phyloP scores from a whole-genome alignment of 345 rosid genomes.

The Corchorus olitorius region DNA sequence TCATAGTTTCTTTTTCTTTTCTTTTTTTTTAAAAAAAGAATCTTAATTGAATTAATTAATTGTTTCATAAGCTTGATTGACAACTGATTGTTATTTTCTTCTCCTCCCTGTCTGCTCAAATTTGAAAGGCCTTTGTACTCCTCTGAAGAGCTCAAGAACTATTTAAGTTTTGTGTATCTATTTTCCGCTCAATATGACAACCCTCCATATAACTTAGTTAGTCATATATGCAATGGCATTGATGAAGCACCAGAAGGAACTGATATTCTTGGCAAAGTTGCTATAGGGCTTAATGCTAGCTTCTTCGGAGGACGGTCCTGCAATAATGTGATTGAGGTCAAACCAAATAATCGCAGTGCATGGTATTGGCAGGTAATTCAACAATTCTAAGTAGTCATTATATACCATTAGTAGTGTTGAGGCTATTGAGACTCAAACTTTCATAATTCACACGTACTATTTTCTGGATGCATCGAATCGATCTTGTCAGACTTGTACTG shows the following conservation, averaged over 20 bases:
- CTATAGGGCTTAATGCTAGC: constrained; percentile 41
- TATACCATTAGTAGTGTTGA: neutral
- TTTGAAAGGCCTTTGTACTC: constrained; percentile 9
- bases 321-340: constrained; percentile 27
- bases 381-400: neutral
- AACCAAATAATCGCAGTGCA: neutral
- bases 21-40: too few relatives aligned
- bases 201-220: constrained; percentile 34
- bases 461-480: neutral
- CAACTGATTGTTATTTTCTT: neutral
- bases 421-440: neutral
- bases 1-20: neutral
- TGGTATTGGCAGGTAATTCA: constrained; percentile 5
- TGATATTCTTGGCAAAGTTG: constrained; percentile 33
- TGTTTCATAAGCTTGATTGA: neutral
- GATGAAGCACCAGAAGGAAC: constrained; percentile 30
- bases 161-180: constrained; percentile 26
- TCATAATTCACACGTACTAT: neutral
- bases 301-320: constrained; percentile 31
- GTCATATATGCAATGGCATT: constrained; percentile 33
- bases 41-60: neutral
- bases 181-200: constrained; percentile 39
- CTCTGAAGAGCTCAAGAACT: constrained; percentile 30
- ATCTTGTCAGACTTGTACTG: constrained; percentile 51
- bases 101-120: neutral